Evolutionary conservation across 1,139 yeast species (phyloP).

Genomic region (Suzukiozyma palmioleophila): DNA sequence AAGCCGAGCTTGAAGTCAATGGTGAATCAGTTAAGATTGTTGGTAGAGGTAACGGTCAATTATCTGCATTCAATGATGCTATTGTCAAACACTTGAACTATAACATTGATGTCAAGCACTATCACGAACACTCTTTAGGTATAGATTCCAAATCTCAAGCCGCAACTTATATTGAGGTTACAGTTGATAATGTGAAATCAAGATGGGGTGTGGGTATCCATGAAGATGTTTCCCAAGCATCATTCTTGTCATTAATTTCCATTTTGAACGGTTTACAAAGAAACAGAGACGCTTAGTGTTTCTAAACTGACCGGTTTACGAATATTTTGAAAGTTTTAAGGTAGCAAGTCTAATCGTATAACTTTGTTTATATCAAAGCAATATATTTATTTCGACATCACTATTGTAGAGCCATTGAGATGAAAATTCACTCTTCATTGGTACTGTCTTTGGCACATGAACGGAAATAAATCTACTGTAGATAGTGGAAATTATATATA

Average conservation of each 20-base stretch:
- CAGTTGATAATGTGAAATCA: conserved; percentile 44
- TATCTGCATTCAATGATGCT: conserved; percentile 85
- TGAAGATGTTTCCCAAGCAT: conserved; percentile 89
- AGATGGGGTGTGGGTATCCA: conserved; percentile 96
- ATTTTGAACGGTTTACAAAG: conserved; percentile 52
- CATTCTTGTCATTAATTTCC: conserved; percentile 74
- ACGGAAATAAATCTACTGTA: no score
- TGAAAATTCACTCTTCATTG: no score
- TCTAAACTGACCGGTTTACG: background rate
- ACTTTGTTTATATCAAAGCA: no score
- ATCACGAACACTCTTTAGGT: conserved; percentile 92
- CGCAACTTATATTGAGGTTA: conserved; percentile 77
- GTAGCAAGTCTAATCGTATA: no score
- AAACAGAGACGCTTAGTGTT: background rate
- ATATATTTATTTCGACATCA: no score
- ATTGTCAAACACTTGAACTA: conserved; percentile 54
- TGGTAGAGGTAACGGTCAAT: conserved; percentile 93
- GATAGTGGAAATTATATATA: no score
- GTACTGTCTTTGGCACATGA: no score
- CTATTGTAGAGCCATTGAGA: no score
- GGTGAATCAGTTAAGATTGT: conserved; percentile 45
- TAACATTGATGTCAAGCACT: conserved; percentile 68
- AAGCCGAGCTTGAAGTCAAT: conserved; percentile 38
- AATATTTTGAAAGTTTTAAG: no score
- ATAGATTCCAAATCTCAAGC: conserved; percentile 83